Conservation (phyloP, 2,329 filamentous ascomycete species). For the Talaromyces sp. region DNA sequence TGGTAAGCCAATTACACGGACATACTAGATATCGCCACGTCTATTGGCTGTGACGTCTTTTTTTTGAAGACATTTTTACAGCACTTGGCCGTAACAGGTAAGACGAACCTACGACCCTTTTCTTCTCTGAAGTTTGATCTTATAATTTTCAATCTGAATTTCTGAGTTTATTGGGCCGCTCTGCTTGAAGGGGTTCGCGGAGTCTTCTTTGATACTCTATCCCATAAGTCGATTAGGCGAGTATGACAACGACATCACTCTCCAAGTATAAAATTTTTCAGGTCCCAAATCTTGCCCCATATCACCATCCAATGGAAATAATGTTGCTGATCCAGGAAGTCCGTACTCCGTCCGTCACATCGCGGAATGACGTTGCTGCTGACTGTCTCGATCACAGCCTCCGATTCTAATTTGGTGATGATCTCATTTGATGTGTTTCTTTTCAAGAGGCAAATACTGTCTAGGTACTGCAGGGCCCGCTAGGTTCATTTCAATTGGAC, state of each 20-base stretch:
- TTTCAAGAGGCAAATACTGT: not conserved
- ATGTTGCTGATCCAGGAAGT: not conserved
- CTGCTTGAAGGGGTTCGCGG: not conserved
- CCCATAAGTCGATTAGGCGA: not conserved
- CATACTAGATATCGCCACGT: not conserved
- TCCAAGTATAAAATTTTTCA: not conserved
- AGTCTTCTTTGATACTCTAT: not conserved
- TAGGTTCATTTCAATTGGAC: not conserved
- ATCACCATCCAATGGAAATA: not conserved
- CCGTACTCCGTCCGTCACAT: conserved; percentile 1
- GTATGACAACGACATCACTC: not conserved
- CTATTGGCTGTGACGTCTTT: conserved; percentile 6
- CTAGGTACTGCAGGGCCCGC: not conserved
- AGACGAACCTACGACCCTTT: not conserved
- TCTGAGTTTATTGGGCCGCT: not conserved
- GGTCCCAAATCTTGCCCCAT: not conserved
- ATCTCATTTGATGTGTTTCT: conserved; percentile 9
- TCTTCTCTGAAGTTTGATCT: not conserved
- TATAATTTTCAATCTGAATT: not conserved
- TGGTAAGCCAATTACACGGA: not conserved
- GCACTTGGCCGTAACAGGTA: not conserved
- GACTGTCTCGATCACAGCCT: not conserved
- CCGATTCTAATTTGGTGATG: conserved; percentile 11
- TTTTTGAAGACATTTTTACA: not conserved
- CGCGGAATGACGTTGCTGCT: conserved; percentile 7